These are phyloP conservation scores for Lichtheimia hyalospora DNA, from an alignment of 371 early-diverging fungal species.

Conservation along the genomic window DNA sequence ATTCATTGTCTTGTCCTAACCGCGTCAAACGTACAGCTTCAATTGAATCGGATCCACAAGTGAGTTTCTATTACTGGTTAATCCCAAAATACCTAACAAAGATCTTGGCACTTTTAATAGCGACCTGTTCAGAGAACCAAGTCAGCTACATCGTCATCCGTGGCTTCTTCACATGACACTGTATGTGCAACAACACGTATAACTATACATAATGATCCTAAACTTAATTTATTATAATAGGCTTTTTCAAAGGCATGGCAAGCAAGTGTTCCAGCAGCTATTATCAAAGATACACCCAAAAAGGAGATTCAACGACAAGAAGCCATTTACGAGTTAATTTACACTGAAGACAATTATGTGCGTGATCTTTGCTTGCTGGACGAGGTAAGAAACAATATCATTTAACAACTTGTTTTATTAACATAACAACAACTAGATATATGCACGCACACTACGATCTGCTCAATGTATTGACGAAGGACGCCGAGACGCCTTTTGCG, in stretches of 20 bases:
- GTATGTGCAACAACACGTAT: slow-evolving; percentile 19
- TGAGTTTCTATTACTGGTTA: too few species aligned
- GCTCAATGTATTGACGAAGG: slow-evolving; percentile 55
- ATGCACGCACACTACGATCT: slow-evolving; percentile 24
- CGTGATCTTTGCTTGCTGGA: slow-evolving; percentile 61
- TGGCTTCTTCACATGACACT: slow-evolving; percentile 35
- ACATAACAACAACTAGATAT: slow-evolving; percentile 12
- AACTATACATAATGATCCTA: background rate
- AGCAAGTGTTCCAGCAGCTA: slow-evolving; percentile 66
- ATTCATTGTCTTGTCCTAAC: background rate
- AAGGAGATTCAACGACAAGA: slow-evolving; percentile 89
- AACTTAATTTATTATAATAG: slow-evolving; percentile 12
- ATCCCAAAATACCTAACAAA: too few species aligned
- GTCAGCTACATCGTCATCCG: slow-evolving; percentile 8
- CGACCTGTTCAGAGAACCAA: background rate
- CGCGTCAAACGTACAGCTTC: background rate
- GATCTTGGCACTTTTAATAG: background rate
- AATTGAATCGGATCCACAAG: too few species aligned
- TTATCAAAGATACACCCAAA: slow-evolving; percentile 69
- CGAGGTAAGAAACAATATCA: slow-evolving; percentile 17
- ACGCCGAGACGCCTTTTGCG: slow-evolving; percentile 67
- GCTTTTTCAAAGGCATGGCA: slow-evolving; percentile 63
- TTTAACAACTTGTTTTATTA: background rate
- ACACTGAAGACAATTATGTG: slow-evolving; percentile 90
- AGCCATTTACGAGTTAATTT: slow-evolving; percentile 90